These are phyloP conservation scores for Linum lewisii DNA, from an alignment of 345 rosid genomes.

Conservation along the genomic window DNA sequence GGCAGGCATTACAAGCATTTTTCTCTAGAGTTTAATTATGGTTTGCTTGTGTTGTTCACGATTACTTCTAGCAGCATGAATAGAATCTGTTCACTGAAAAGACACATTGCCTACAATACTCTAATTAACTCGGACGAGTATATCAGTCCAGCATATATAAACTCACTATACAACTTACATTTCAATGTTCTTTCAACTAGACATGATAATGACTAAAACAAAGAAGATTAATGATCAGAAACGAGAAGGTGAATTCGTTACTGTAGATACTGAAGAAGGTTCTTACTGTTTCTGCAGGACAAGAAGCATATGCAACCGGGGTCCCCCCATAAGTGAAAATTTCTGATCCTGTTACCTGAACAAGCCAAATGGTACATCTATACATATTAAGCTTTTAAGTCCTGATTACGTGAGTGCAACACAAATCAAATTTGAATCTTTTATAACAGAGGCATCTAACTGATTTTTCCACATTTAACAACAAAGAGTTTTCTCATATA, in stretches of 20 bases:
- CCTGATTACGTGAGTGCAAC: no score
- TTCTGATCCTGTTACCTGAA: slow-evolving; percentile 73
- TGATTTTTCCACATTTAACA: not conserved
- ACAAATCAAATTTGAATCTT: no score
- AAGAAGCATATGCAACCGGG: slow-evolving; percentile 67
- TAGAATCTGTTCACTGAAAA: no score
- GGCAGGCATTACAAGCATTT: not conserved
- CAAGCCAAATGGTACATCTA: slow-evolving; percentile 2
- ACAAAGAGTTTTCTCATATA: not conserved
- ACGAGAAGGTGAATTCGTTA: no score
- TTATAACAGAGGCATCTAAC: no score
- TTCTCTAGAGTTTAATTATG: no score
- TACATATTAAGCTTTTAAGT: not conserved
- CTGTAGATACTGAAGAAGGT: slow-evolving; percentile 2
- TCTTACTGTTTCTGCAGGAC: slow-evolving; percentile 69
- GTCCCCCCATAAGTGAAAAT: slow-evolving; percentile 54
- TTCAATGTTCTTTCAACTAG: not conserved
- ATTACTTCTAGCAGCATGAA: no score
- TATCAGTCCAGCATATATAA: no score
- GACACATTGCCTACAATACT: no score
- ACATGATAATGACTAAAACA: not conserved
- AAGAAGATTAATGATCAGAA: not conserved
- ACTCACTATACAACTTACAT: not conserved
- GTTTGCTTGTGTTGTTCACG: no score
- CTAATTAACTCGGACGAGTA: no score